Percentiles rank a stretch among this genome's conserved stretches.
Evolutionary conservation across 208 protist genomes (phyloP).

Genomic region (Crithidia fasciculata): DNA sequence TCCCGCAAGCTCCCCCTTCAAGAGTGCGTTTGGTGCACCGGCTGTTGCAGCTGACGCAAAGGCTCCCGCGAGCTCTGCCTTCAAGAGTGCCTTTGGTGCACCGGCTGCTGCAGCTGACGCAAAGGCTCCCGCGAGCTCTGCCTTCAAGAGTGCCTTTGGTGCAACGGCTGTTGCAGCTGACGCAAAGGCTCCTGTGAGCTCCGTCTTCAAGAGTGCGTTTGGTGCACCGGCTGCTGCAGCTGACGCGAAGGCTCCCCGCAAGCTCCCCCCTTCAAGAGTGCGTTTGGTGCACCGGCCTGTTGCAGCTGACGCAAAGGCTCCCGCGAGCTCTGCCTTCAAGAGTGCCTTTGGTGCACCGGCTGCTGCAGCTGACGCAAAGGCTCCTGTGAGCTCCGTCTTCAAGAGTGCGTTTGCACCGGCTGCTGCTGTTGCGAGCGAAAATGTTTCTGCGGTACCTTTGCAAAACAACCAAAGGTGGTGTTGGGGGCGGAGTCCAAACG

Average conservation of each 20-base stretch:
- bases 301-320: not conserved
- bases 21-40: too few relatives aligned
- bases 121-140: too few relatives aligned
- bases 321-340: not conserved
- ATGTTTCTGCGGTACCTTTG: too few relatives aligned
- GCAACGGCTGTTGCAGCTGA: too few relatives aligned
- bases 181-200: not conserved
- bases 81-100: too few relatives aligned
- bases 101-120: too few relatives aligned
- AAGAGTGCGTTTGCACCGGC: conserved; percentile 9
- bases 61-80: too few relatives aligned
- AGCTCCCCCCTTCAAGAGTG: not conserved
- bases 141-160: too few relatives aligned
- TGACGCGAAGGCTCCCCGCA: not conserved
- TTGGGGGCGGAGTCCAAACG: too few relatives aligned
- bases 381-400: not conserved
- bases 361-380: not conserved
- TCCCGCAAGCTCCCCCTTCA: too few relatives aligned
- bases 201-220: conserved; percentile 1
- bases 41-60: too few relatives aligned
- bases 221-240: not conserved
- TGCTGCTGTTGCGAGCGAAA: not conserved
- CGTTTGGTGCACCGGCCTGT: not conserved
- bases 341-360: not conserved
- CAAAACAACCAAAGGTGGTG: too few relatives aligned